A percentile compares a stretch with the other conserved stretches of the same genome.
These are phyloP conservation scores for Pichia phayaonensis DNA, from an alignment of 805 yeast genomes.

Conservation along the genomic window DNA sequence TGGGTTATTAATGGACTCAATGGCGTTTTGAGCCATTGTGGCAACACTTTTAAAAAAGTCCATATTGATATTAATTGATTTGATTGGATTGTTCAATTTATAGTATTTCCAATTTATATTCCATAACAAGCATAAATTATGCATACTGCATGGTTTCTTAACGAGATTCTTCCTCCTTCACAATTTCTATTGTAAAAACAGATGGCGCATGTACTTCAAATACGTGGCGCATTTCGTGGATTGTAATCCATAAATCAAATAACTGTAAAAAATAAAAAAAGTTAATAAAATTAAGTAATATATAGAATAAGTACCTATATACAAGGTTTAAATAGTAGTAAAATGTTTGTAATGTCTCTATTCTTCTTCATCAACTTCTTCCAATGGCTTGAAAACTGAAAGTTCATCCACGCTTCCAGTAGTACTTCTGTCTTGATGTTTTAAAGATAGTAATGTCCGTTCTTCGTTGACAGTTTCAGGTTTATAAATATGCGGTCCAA, in stretches of 20 bases:
- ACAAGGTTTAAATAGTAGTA: no score
- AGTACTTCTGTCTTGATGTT: not conserved
- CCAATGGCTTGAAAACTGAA: slow-evolving; percentile 3
- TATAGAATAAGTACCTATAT: no score
- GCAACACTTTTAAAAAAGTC: slow-evolving; percentile 43
- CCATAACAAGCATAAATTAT: not conserved
- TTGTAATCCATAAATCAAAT: not conserved
- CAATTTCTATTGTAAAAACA: not conserved
- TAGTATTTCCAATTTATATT: not conserved
- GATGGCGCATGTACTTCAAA: no score
- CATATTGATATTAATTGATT: slow-evolving; percentile 25
- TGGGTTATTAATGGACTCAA: slow-evolving; percentile 31
- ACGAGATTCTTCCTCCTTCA: not conserved
- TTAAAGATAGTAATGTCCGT: not conserved
- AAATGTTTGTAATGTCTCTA: no score
- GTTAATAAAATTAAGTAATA: no score
- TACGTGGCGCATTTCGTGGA: not conserved
- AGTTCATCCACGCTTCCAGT: slow-evolving; percentile 3
- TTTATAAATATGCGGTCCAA: slow-evolving; percentile 8
- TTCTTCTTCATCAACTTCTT: slow-evolving; percentile 4
- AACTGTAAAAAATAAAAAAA: no score
- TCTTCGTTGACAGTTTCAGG: not conserved
- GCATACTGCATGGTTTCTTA: not conserved
- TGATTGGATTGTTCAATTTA: not conserved
- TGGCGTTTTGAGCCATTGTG: slow-evolving; percentile 40